Evolutionary conservation across 1,139 yeast genomes (phyloP), one percentile per base, ranked within the genome.

Genomic region (Pichia sp.): DNA sequence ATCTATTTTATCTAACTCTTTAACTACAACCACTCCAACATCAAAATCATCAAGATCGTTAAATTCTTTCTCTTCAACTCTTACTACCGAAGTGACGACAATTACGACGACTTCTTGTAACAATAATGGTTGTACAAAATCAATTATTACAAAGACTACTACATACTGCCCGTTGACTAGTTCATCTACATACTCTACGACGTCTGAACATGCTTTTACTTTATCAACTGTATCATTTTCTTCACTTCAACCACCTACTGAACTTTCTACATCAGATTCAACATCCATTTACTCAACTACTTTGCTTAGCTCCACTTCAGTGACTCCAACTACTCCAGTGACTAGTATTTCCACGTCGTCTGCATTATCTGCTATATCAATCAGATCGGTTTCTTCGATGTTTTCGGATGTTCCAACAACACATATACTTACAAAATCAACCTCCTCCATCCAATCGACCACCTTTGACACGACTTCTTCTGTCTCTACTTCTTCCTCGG

Each of bases 11-110:
- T 47, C 54, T 11, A 31, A 32, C 16, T 34, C 45, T 7, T 44
- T 46, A 30, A 42, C 51, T 6, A 47, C 53, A 50, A 42, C 51
- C 26, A 23, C 45, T 10, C 19, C 53, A 42, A 32, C 50, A 10
- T 32, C 48, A 10, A 45, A 45, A 30, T 26, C 45, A 15, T 32
- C 32, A 4, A 23, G 45, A 42, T 26, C 43, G 10, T 3, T 19
- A 16, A 30, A 41, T 29, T 45, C 45, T 8, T 32, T 48, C 15
- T 8, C 42, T 36, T 34, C 32, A 6, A 26, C 50, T 8, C 34
- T 31, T 31, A 31, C 34, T 31, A 31, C 34, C 11, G 11, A 31
- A 31, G 34, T 31, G 34, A 31, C 34, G 11, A 31, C 34, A 8
- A 31, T 31, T 31, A 31, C 34, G 11, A 31, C 11, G 11, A 31